phyloP scores from a whole-genome alignment of 805 yeast species.

The Kodamaea sagamina region DNA sequence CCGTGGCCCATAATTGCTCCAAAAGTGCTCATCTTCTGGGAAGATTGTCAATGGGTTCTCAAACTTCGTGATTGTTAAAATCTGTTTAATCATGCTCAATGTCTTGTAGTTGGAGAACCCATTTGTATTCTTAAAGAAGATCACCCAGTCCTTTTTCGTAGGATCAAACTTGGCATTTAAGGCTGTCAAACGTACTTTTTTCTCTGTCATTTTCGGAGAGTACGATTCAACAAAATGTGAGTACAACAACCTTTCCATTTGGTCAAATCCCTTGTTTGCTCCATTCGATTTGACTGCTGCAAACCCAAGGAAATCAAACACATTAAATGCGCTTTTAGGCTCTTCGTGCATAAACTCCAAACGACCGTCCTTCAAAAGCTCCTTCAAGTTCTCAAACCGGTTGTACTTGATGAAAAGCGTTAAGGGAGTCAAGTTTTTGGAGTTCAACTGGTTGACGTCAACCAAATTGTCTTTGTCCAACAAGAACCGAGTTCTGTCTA shows the following conservation, averaged over 20 bases:
- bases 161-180: constrained; percentile 39
- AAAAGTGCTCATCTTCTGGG: constrained; percentile 20
- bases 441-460: constrained; percentile 60
- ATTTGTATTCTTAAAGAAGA: constrained; percentile 23
- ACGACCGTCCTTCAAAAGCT: constrained; percentile 50
- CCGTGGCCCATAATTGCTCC: constrained; percentile 17
- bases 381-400: constrained; percentile 57
- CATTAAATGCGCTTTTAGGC: constrained; percentile 33
- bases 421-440: constrained; percentile 64
- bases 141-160: constrained; percentile 33
- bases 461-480: constrained; percentile 29
- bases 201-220: constrained; percentile 19
- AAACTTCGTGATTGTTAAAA: constrained; percentile 27
- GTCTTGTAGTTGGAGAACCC: constrained; percentile 19
- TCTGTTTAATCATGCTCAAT: constrained; percentile 24
- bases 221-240: constrained; percentile 23
- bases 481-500: constrained; percentile 35
- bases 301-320: constrained; percentile 40
- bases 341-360: constrained; percentile 42
- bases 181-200: constrained; percentile 21
- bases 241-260: constrained; percentile 26
- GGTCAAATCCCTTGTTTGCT: constrained; percentile 21
- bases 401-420: constrained; percentile 70
- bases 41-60: constrained; percentile 37
- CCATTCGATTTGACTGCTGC: constrained; percentile 30